These are phyloP conservation scores for Sphaerulina vaccinii DNA, from an alignment of 2,329 filamentous ascomycete species.

Conservation along the genomic window DNA sequence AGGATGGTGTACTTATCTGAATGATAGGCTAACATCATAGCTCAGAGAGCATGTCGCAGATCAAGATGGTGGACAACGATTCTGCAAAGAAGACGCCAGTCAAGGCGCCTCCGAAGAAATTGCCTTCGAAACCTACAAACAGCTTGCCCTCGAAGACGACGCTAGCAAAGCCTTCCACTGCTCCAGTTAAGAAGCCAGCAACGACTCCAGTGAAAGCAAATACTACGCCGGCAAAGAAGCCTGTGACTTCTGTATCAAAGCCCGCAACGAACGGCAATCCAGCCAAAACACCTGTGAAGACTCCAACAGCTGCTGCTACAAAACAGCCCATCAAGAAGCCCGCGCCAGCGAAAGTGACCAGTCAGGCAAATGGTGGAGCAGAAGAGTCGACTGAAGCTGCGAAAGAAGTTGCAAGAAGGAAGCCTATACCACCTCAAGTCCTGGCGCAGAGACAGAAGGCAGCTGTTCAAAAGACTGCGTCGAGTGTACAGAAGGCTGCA, in stretches of 20 bases:
- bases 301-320: constrained; percentile 12
- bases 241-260: constrained; percentile 9
- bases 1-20: too few species aligned
- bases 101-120: constrained; percentile 21
- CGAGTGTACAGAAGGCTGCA: constrained; percentile 10
- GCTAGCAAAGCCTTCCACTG: constrained; percentile 16
- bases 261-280: constrained; percentile 22
- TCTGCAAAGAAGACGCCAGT: constrained; percentile 28
- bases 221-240: constrained; percentile 19
- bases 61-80: constrained; percentile 39
- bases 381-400: constrained; percentile 15
- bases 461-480: constrained; percentile 10
- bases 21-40: constrained; percentile 5
- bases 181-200: constrained; percentile 26
- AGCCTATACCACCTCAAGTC: constrained; percentile 25
- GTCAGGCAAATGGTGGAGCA: constrained; percentile 21
- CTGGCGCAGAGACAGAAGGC: constrained; percentile 20
- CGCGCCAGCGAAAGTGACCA: constrained; percentile 21
- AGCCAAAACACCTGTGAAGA: constrained; percentile 18
- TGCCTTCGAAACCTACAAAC: constrained; percentile 17
- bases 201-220: constrained; percentile 1
- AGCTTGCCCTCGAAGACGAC: constrained; percentile 20
- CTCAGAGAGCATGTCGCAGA: constrained; percentile 31
- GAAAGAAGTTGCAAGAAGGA: constrained; percentile 11
- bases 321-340: constrained; percentile 25